A percentile compares a stretch with the other conserved stretches of the same genome.
phyloP scores from a whole-genome alignment of 1,284 basidiomycete species.

The Pseudozyma thailandica region DNA sequence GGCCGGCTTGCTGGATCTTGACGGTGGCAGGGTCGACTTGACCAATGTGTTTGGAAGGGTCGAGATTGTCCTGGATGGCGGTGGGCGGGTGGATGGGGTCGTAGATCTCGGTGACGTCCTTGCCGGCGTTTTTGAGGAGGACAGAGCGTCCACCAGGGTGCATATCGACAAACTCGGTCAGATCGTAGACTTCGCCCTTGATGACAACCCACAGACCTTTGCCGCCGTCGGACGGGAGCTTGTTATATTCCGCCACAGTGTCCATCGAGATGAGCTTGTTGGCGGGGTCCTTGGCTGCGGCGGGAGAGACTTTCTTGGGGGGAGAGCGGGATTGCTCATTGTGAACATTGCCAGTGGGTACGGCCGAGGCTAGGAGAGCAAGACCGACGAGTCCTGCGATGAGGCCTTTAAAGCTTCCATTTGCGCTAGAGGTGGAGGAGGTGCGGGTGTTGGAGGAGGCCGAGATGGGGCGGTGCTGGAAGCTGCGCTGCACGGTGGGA shows the following conservation, averaged over 20 bases:
- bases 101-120: conserved; percentile 73
- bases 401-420: conserved; percentile 16
- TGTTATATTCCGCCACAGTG: conserved; percentile 56
- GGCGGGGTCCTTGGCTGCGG: conserved; percentile 29
- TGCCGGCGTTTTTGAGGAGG: conserved; percentile 81
- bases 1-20: conserved; percentile 34
- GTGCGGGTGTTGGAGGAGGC: conserved; percentile 12
- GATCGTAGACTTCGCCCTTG: conserved; percentile 66
- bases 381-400: conserved; percentile 36
- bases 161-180: conserved; percentile 81
- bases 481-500: conserved; percentile 12
- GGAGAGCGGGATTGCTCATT: conserved; percentile 27
- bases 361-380: conserved; percentile 25
- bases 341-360: conserved; percentile 20
- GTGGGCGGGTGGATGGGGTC: conserved; percentile 65
- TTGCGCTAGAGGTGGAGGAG: neutral
- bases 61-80: conserved; percentile 61
- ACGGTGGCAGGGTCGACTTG: conserved; percentile 56
- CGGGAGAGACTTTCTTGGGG: conserved; percentile 21
- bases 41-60: conserved; percentile 55
- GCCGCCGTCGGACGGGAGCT: conserved; percentile 44
- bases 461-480: conserved; percentile 12
- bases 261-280: conserved; percentile 53
- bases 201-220: conserved; percentile 62
- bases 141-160: conserved; percentile 84